These are phyloP conservation scores for Geosmithia morbida DNA, from an alignment of 2,329 filamentous ascomycete species.

Conservation along the genomic window DNA sequence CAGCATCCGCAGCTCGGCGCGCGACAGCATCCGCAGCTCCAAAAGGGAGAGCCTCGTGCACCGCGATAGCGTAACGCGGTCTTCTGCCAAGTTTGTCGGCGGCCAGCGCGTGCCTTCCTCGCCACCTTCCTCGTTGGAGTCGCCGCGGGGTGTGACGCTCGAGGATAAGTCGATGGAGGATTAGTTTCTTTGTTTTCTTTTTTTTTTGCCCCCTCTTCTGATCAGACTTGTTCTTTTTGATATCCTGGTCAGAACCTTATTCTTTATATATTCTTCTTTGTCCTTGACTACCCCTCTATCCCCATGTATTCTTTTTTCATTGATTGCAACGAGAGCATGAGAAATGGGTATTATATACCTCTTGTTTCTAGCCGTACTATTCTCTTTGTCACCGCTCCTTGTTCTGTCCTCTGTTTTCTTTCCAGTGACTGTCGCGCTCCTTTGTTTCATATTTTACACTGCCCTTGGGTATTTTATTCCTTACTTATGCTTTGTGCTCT, in stretches of 20 bases:
- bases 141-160: slow-evolving; percentile 28
- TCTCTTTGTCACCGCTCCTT: neutral
- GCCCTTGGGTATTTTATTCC: too few relatives aligned
- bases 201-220: too few relatives aligned
- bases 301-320: too few relatives aligned
- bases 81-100: slow-evolving; percentile 27
- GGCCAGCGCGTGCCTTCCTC: slow-evolving; percentile 25
- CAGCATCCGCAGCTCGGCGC: neutral
- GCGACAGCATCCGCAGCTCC: too few relatives aligned
- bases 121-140: slow-evolving; percentile 9
- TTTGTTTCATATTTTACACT: too few relatives aligned
- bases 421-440: neutral
- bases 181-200: slow-evolving; percentile 12
- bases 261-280: slow-evolving; percentile 1
- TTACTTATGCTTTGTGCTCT: too few relatives aligned
- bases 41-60: slow-evolving; percentile 12
- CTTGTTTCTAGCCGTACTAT: neutral
- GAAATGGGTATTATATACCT: neutral
- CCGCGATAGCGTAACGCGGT: slow-evolving; percentile 45
- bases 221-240: too few relatives aligned
- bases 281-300: neutral
- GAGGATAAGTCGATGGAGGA: slow-evolving; percentile 39
- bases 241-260: too few relatives aligned
- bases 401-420: neutral
- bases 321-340: slow-evolving; percentile 4